Evolutionary conservation across 768 basidiomycete genomes (phyloP), one percentile per base, ranked within the genome.

Genomic region (Amanita jacksonii): DNA sequence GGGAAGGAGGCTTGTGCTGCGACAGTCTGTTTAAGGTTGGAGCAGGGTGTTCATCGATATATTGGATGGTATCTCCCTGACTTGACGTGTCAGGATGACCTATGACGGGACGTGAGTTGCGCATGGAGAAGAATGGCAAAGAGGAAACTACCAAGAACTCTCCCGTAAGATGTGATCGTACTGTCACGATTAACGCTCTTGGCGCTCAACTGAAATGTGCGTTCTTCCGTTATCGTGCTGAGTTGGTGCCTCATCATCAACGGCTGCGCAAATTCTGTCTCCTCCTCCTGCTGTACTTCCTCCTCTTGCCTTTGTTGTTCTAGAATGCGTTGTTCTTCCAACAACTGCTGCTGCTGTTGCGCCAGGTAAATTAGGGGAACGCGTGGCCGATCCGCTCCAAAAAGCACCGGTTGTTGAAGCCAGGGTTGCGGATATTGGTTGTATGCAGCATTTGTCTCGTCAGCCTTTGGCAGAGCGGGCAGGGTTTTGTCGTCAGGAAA

Each of bases 21-120:
- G 81, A 77, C 24, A 84, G 64, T 23, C 74, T 65, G 28, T 72
- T 67, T n/a, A 82, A 53, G 13, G 82, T 83, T 9, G 84, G 85
- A 59, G 38, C 38, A 5, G 54, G 54, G n/a, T 50, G 53, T 5
- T 25, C 28, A 38, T 47, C 50, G 2, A 52, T 52, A 46, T 53
- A 52, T 9, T 36, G 46, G 4, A 52, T 42, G n/a, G 23, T 36
- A 9, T 41, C 37, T 23, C 38, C 30, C 3, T 45, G 36, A 19
- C 27, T 33, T 31, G 23, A 22, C 6, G 32, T 9, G 27, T 49
- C 39, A 35, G 40, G 3, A 19, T 20, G 15, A 15, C 41, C 32
- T 41, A 4, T 12, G 16, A 19, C 13, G 18, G 15, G 31, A 8
- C 18, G 8, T 22, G 25, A 24, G 23, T 9, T 35, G 36, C 34